Conservation (phyloP, 2,329 filamentous ascomycete species). For the Ceratocystis destructans region DNA sequence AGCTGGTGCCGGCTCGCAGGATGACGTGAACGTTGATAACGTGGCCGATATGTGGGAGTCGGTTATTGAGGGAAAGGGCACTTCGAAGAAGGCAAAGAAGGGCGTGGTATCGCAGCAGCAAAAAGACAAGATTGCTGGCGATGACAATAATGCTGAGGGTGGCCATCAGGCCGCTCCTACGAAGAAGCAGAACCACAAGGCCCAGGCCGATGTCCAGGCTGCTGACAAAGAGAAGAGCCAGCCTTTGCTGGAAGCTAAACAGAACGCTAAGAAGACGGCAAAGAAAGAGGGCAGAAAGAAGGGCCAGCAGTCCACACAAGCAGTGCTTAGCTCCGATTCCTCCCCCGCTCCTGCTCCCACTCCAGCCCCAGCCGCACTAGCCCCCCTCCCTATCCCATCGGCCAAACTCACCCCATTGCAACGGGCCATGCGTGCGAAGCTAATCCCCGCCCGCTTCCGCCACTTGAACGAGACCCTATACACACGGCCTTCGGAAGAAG, state of each 20-base stretch:
- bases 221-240: slow-evolving; percentile 24
- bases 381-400: slow-evolving; percentile 30
- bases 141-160: background rate
- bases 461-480: slow-evolving; percentile 96
- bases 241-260: background rate
- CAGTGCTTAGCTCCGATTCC: slow-evolving; percentile 18
- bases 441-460: slow-evolving; percentile 88
- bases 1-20: slow-evolving; percentile 23
- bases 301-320: slow-evolving; percentile 26
- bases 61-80: slow-evolving; percentile 55
- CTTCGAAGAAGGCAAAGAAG: slow-evolving; percentile 24
- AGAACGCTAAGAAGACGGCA: slow-evolving; percentile 19
- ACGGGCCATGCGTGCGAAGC: slow-evolving; percentile 85
- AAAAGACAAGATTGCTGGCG: slow-evolving; percentile 17
- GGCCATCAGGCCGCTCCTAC: background rate
- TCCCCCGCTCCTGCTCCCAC: slow-evolving; percentile 20
- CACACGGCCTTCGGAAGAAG: slow-evolving; percentile 71
- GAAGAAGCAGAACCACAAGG: slow-evolving; percentile 8
- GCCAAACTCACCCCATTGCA: slow-evolving; percentile 79
- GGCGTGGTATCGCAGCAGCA: slow-evolving; percentile 22
- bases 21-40: slow-evolving; percentile 51
- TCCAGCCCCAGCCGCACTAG: slow-evolving; percentile 22
- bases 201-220: background rate
- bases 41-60: slow-evolving; percentile 66
- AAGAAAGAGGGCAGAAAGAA: slow-evolving; percentile 27